Percentiles rank a stretch among this genome's conserved stretches.
phyloP scores from a whole-genome alignment of 805 yeast genomes.

The Alloascoidea hylecoeti region DNA sequence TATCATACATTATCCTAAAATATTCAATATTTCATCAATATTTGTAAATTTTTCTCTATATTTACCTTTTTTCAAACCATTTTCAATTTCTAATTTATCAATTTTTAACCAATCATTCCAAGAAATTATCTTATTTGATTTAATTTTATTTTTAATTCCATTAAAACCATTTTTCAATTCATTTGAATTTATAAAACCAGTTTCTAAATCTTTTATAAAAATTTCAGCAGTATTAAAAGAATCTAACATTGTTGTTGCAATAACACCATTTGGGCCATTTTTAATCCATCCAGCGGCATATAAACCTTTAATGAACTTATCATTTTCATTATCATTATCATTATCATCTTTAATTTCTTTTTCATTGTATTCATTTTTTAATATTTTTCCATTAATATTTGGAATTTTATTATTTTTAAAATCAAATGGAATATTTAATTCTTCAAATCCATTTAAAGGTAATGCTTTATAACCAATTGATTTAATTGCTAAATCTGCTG shows the following conservation, averaged over 20 bases:
- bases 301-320: constrained; percentile 27
- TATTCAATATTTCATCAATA: constrained; percentile 32
- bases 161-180: constrained; percentile 17
- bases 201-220: constrained; percentile 40
- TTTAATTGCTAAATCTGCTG: constrained; percentile 56
- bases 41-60: constrained; percentile 41
- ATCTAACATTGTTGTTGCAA: constrained; percentile 81
- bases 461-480: constrained; percentile 75
- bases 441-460: constrained; percentile 44
- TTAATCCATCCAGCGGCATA: constrained; percentile 89
- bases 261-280: constrained; percentile 78
- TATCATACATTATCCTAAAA: constrained; percentile 5
- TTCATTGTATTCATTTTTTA: too few species aligned
- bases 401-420: constrained; percentile 25
- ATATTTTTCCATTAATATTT: constrained; percentile 30
- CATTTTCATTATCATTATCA: constrained; percentile 11
- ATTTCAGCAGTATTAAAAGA: constrained; percentile 62
- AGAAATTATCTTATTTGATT: constrained; percentile 18
- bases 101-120: constrained; percentile 63
- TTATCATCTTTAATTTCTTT: too few species aligned
- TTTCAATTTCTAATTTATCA: constrained; percentile 33
- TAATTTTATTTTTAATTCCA: constrained; percentile 13
- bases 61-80: constrained; percentile 36
- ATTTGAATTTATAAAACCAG: constrained; percentile 10
- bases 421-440: constrained; percentile 34